These are phyloP conservation scores for Pseudogymnoascus sp. DNA, from an alignment of 2,329 filamentous ascomycete species.

Conservation along the genomic window DNA sequence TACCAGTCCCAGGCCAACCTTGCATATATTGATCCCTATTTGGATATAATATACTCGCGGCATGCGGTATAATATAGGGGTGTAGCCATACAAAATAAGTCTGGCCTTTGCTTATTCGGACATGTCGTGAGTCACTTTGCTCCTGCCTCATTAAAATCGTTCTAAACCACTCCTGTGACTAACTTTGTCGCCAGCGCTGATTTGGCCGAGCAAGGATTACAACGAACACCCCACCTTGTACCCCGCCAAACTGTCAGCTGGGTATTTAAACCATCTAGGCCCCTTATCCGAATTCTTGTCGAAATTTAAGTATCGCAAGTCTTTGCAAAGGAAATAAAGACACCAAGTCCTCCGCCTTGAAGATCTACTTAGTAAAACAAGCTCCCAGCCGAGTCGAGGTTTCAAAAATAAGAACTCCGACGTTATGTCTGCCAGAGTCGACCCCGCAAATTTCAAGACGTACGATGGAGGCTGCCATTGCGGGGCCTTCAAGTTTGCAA, in stretches of 20 bases:
- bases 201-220: background rate
- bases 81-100: background rate
- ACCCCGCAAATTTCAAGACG: constrained; percentile 14
- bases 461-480: constrained; percentile 53
- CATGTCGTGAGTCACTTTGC: background rate
- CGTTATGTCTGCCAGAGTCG: background rate
- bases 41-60: background rate
- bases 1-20: background rate
- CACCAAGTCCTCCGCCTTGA: background rate
- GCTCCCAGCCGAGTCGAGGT: background rate
- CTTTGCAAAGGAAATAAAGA: background rate
- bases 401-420: background rate
- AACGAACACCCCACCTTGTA: background rate
- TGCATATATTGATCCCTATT: background rate
- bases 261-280: background rate
- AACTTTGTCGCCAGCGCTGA: background rate
- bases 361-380: background rate
- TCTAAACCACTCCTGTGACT: background rate
- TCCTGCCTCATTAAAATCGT: background rate
- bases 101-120: background rate
- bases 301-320: background rate
- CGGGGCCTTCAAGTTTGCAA: constrained; percentile 43
- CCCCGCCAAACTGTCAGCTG: background rate
- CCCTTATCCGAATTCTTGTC: background rate
- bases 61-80: background rate